Evolutionary conservation across 2,329 filamentous ascomycete species (phyloP), one percentile per base, ranked within the genome.

Genomic region (Pyrenophora teres): DNA sequence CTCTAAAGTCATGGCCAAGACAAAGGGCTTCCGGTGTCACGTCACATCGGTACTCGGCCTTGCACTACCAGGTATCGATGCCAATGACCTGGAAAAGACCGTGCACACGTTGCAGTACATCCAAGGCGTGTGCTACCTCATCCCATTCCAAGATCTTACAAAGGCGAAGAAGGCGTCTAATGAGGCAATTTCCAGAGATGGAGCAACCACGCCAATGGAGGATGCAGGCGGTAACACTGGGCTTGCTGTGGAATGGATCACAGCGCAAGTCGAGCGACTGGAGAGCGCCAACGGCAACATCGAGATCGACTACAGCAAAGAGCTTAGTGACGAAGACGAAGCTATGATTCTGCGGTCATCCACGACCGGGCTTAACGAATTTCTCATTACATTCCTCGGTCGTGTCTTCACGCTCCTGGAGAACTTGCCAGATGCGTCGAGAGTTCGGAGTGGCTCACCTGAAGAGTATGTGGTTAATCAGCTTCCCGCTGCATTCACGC

Each of bases 381-480:
- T 99, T 65, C 81, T 97, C 50, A 82, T 93, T 46, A 90, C 92
- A 6, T 87, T 99, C 61, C 80, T 99, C 6, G 94, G 92, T 45
- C 92, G 94, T 64, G 92, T 99, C 6, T 99, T 99, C 71, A 97
- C 92, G 0, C 82, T 99, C 8, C 76, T 99, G 18, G 94, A 99
- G 73, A 99, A 99, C 66, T 78, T 99, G 35, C 94, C 94, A 0
- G 95, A 99, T 75, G 86, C 92, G 8, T 88, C 91, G 25, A 85
- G 93, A 52, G 86, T 96, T 27, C 88, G 93, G 55, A 92, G 90
- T 52, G 92, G 92, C 9, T 95, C 92, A 5, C 94, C 94, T 0
- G 94, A 99, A 73, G 95, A 99, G 67, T 96, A 92, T 64, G 92
- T 99, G 40, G 92, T 97, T 69, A 97, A 97, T 69, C 95, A 92